These are phyloP conservation scores for Mycosphaerella arachidis DNA, from an alignment of 2,329 filamentous ascomycete species.

Conservation along the genomic window DNA sequence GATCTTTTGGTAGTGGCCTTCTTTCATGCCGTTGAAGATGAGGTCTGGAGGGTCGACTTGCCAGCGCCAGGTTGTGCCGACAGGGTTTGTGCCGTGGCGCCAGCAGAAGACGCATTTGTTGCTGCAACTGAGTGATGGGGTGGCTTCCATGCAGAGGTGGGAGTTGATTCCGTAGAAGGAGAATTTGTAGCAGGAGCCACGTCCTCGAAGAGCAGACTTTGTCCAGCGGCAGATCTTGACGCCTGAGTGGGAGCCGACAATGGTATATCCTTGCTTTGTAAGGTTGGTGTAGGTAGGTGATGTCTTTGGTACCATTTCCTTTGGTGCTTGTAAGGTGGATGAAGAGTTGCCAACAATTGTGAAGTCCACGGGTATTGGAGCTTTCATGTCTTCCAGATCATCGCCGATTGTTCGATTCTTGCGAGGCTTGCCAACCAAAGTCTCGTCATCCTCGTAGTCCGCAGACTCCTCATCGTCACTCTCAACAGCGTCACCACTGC, in stretches of 20 bases:
- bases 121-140: conserved; percentile 87
- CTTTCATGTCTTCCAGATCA: conserved; percentile 74
- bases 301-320: conserved; percentile 90
- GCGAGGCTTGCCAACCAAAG: conserved; percentile 36
- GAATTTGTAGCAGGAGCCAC: conserved; percentile 95
- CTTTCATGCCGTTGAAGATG: conserved; percentile 87
- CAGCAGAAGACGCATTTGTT: conserved; percentile 99
- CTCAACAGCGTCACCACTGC: conserved; percentile 78
- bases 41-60: conserved; percentile 83
- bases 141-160: conserved; percentile 98
- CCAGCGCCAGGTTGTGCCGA: conserved; percentile 96
- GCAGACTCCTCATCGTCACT: conserved; percentile 71
- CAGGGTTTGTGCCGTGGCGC: conserved; percentile 95
- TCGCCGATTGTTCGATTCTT: conserved; percentile 49
- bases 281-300: conserved; percentile 85
- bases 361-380: conserved; percentile 77
- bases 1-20: conserved; percentile 93
- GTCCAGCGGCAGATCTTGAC: conserved; percentile 99
- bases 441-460: conserved; percentile 48
- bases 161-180: conserved; percentile 96
- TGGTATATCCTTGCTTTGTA: conserved; percentile 94
- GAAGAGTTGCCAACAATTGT: conserved; percentile 61
- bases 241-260: conserved; percentile 90
- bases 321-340: conserved; percentile 50
- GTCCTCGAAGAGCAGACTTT: conserved; percentile 87